phyloP scores from a whole-genome alignment of 305 asterid genomes.

The Rubia balearica region DNA sequence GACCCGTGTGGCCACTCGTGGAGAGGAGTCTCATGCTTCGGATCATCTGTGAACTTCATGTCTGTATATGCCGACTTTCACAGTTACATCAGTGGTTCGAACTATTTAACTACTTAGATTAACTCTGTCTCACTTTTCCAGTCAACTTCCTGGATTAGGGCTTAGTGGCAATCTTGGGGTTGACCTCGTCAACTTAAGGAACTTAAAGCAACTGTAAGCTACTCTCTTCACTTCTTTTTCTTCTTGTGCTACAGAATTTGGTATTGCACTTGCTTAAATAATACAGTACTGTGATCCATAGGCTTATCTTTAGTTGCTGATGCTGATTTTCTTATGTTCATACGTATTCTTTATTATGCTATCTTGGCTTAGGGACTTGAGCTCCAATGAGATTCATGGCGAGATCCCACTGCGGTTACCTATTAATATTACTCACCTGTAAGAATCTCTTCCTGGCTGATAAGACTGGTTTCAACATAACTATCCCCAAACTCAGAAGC shows the following conservation, averaged over 20 bases:
- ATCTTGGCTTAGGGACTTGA: conserved; percentile 54
- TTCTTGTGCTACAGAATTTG: not conserved
- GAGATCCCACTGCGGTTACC: conserved; percentile 65
- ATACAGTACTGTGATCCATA: not conserved
- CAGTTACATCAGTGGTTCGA: not conserved
- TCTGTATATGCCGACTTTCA: conserved; percentile 20
- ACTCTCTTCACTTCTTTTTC: not conserved
- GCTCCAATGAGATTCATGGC: conserved; percentile 62
- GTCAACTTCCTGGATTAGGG: conserved; percentile 61
- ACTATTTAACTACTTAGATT: not conserved
- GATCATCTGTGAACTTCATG: conserved; percentile 64
- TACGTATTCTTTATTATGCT: conserved; percentile 5
- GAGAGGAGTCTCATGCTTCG: conserved; percentile 66
- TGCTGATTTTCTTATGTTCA: not conserved
- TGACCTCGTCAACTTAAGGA: conserved; percentile 55
- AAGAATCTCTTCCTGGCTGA: conserved; percentile 25
- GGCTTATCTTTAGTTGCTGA: not conserved
- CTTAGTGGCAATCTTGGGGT: conserved; percentile 54
- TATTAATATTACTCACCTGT: conserved; percentile 62
- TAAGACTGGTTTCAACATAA: not conserved
- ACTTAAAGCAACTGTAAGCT: conserved; percentile 69
- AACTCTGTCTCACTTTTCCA: conserved; percentile 24
- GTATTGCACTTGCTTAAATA: not conserved
- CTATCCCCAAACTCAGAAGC: not conserved
- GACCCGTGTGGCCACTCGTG: conserved; percentile 78